Evolutionary conservation across 345 rosid species (phyloP).

Genomic region (Brassica juncea): DNA sequence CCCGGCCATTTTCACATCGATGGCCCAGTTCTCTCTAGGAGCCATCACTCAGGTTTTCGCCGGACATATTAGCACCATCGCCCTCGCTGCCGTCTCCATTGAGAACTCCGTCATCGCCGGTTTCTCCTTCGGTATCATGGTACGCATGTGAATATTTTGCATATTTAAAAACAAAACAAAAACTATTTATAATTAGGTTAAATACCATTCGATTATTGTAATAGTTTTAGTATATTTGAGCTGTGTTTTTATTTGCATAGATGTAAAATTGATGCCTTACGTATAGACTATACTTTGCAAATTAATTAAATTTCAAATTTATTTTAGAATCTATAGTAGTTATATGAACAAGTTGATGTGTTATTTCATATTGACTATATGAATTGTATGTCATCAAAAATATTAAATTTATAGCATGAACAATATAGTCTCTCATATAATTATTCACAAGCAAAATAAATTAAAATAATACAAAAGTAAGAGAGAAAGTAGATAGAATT

Average conservation of each 20-base stretch:
- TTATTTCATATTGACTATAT: neutral
- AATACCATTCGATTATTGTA: too few species aligned
- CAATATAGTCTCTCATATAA: neutral
- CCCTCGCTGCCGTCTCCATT: conserved; percentile 65
- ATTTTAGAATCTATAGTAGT: neutral
- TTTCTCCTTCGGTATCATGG: conserved; percentile 68
- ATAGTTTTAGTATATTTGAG: neutral
- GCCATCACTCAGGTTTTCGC: conserved; percentile 64
- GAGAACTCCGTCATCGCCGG: conserved; percentile 66
- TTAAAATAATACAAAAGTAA: neutral
- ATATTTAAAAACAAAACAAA: neutral
- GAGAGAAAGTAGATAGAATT: neutral
- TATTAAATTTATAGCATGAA: neutral
- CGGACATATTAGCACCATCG: conserved; percentile 63
- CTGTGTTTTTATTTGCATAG: neutral
- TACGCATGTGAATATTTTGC: conserved; percentile 28
- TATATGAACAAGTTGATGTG: neutral
- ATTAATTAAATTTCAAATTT: neutral
- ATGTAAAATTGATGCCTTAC: neutral
- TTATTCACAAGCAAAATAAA: neutral
- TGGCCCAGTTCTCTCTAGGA: conserved; percentile 54
- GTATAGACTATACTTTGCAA: neutral
- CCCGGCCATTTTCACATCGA: conserved; percentile 61
- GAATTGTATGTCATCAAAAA: neutral
- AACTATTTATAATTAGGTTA: neutral